Percentiles rank a stretch among this genome's conserved stretches.
These are phyloP conservation scores for Hygrophoropsis aurantiaca DNA, from an alignment of 768 basidiomycete species.

Conservation along the genomic window DNA sequence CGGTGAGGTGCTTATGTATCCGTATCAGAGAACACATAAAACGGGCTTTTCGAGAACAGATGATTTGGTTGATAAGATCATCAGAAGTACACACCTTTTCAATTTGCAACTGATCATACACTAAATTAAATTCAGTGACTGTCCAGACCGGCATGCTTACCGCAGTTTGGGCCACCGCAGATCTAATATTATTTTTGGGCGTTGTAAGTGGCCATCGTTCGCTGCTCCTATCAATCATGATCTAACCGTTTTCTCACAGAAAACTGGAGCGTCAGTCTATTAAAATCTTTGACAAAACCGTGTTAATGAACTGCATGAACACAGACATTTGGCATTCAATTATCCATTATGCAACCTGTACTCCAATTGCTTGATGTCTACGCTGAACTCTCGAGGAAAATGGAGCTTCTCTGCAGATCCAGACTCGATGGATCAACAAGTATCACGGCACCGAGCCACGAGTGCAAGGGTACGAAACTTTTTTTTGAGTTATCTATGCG, in stretches of 20 bases:
- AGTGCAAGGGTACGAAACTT: too few species aligned
- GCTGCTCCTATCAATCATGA: too few species aligned
- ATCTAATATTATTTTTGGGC: conserved; percentile 23
- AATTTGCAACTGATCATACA: background rate
- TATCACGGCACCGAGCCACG: too few species aligned
- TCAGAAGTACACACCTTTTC: conserved; percentile 29
- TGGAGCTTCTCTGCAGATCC: too few species aligned
- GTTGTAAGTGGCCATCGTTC: conserved; percentile 16
- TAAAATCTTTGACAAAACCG: too few species aligned
- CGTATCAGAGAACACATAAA: conserved; percentile 36
- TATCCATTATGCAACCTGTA: conserved; percentile 26
- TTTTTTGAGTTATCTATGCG: too few species aligned
- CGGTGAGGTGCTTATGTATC: background rate
- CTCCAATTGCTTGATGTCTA: conserved; percentile 18
- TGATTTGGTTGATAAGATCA: conserved; percentile 42
- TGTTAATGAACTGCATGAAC: too few species aligned
- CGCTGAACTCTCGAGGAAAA: conserved; percentile 22
- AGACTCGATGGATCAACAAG: too few species aligned
- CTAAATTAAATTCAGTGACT: conserved; percentile 15
- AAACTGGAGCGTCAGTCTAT: too few species aligned
- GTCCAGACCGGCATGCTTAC: conserved; percentile 30
- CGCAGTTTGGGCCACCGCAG: conserved; percentile 17
- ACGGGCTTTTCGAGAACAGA: conserved; percentile 44
- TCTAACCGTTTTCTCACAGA: too few species aligned
- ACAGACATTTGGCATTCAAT: conserved; percentile 23